Evolutionary conservation across 805 yeast genomes (phyloP).

Genomic region (Saturnispora kantuleensis): DNA sequence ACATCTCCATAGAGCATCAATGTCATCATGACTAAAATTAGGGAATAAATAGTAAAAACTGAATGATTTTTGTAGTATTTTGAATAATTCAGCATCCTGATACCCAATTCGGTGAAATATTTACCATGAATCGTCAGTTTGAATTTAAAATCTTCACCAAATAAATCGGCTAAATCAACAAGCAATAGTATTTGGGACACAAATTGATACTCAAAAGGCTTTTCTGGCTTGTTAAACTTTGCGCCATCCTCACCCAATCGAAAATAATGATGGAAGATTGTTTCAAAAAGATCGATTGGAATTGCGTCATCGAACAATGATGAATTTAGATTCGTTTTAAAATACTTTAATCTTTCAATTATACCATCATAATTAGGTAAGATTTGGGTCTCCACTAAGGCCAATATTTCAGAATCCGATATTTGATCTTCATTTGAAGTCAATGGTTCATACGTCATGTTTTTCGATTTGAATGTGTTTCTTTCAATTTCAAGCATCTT

Average conservation of each 20-base stretch:
- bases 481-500: background rate
- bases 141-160: slow-evolving; percentile 1
- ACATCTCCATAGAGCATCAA: slow-evolving; percentile 12
- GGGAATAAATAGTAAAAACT: slow-evolving; percentile 6
- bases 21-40: slow-evolving; percentile 8
- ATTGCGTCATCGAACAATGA: slow-evolving; percentile 3
- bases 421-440: slow-evolving; percentile 1
- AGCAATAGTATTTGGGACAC: slow-evolving; percentile 10
- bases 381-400: slow-evolving; percentile 3
- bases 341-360: slow-evolving; percentile 10
- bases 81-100: slow-evolving; percentile 9
- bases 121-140: background rate
- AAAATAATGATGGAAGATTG: slow-evolving; percentile 9
- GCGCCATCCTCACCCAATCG: background rate
- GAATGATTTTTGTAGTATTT: slow-evolving; percentile 9
- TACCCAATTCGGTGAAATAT: slow-evolving; percentile 6
- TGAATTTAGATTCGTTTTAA: slow-evolving; percentile 7
- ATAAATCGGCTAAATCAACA: slow-evolving; percentile 8
- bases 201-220: slow-evolving; percentile 9
- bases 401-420: background rate
- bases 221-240: slow-evolving; percentile 8
- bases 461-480: background rate
- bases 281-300: slow-evolving; percentile 8
- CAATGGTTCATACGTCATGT: background rate
- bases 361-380: slow-evolving; percentile 7